Evolutionary conservation across 352 stramenopile genomes (phyloP), one percentile per base, ranked within the genome.

Genomic region (Phytophthora aleatoria): DNA sequence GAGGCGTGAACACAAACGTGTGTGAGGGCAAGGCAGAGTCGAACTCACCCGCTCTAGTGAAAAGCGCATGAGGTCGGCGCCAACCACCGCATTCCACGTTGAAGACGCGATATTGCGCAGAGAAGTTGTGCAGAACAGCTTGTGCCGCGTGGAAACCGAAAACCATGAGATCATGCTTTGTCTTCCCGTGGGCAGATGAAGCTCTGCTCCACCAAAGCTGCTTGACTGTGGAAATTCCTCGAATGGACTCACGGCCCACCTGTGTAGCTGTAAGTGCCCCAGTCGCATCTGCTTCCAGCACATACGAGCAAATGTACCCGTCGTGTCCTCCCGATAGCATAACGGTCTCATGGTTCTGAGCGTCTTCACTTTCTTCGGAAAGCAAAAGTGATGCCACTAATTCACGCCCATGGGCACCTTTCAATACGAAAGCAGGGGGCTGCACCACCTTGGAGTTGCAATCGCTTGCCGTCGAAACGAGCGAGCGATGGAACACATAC

Each of bases 131-230:
- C 6, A 96, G 49, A 57, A 94, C 73, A 9, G 85, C 88, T 45
- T 84, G 68, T 5, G 80, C 77, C 11, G 88, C 81, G 47, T 94
- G 83, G 64, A 96, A 96, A 12, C 88, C 88, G 60, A 96, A 93
- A 9, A 91, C 86, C 47, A 95, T 70, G 8, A 96, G 78, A 30
- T 95, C 76, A 16, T 48, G 15, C 7, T 45, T 49, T 31, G 30
- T 41, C 9, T 50, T 61, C n/a, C 15, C 33, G 30, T 49, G 8
- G 26, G 35, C 44, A 33, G 53, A 44, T 54, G 47, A n/a, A 30
- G 27, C 6, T 26, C 39, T 16, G 9, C 69, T 77, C 50, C 70
- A 79, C 68, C 65, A 89, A 26, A 96, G 55, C 5, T 82, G 63
- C 58, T 93, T 94, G 48, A 96, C 67, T 4, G 86, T 95, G 6